A percentile compares a stretch with the other conserved stretches of the same genome.
phyloP scores from a whole-genome alignment of 2,329 filamentous ascomycete genomes.

The Apiospora kogelbergensis region DNA sequence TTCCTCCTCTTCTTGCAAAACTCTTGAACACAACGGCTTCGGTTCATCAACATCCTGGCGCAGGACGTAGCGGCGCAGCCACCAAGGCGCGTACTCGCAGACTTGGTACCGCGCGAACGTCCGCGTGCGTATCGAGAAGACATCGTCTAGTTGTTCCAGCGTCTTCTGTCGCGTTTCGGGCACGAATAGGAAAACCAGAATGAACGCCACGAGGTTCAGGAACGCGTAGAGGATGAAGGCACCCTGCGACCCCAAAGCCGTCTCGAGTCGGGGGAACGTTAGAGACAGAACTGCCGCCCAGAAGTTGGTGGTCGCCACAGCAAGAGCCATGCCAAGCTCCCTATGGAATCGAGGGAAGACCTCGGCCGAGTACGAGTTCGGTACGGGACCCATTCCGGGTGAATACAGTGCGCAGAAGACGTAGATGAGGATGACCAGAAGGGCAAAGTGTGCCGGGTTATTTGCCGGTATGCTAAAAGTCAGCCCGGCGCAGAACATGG shows the following conservation, averaged over 20 bases:
- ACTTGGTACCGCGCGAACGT: constrained; percentile 39
- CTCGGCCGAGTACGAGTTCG: constrained; percentile 67
- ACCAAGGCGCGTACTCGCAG: constrained; percentile 34
- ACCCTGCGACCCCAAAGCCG: constrained; percentile 44
- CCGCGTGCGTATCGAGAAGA: constrained; percentile 39
- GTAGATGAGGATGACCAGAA: constrained; percentile 63
- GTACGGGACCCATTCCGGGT: constrained; percentile 48
- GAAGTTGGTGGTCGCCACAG: constrained; percentile 52
- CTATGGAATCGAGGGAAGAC: constrained; percentile 65
- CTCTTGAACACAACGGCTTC: too few relatives aligned
- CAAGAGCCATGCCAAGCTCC: constrained; percentile 60
- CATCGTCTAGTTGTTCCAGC: constrained; percentile 25
- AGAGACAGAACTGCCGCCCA: constrained; percentile 39
- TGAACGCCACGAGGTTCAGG: constrained; percentile 45
- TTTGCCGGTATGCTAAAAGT: constrained; percentile 23
- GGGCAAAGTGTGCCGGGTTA: constrained; percentile 45
- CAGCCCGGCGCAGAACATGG: constrained; percentile 48
- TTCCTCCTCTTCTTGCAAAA: neutral
- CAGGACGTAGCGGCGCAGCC: neutral
- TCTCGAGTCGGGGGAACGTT: constrained; percentile 46
- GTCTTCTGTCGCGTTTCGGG: constrained; percentile 29
- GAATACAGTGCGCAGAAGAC: constrained; percentile 52
- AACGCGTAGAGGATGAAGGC: constrained; percentile 48
- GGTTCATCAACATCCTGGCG: neutral
- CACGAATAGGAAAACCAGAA: constrained; percentile 44